Conservation (phyloP, 2,329 filamentous ascomycete species). For the Ophiostoma montium region DNA sequence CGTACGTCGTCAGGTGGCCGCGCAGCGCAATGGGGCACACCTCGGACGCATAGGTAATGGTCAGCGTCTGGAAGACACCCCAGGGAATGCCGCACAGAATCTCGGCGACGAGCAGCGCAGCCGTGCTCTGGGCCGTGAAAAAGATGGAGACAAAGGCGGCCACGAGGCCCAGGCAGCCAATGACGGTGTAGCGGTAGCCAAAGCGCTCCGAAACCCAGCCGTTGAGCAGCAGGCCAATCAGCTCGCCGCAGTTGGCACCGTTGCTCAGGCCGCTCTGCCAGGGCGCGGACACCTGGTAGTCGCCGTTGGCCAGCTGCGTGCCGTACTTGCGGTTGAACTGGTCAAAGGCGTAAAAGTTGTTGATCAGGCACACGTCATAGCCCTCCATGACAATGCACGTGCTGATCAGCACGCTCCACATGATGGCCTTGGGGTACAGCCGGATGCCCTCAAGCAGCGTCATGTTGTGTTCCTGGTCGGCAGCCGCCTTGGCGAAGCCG, state of each 20-base stretch:
- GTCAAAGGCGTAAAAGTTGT: conserved; percentile 50
- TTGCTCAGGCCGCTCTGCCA: conserved; percentile 48
- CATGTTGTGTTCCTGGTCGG: conserved; percentile 54
- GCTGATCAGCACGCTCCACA: conserved; percentile 75
- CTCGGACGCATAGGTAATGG: conserved; percentile 54
- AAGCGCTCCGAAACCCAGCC: conserved; percentile 53
- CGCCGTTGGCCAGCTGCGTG: conserved; percentile 27
- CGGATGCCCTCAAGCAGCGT: conserved; percentile 61
- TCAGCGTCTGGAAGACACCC: conserved; percentile 26
- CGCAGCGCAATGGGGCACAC: conserved; percentile 60
- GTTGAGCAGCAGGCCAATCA: conserved; percentile 52
- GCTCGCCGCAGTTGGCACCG: conserved; percentile 45
- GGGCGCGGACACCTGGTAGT: conserved; percentile 41
- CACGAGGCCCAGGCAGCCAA: conserved; percentile 39
- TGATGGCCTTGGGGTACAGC: conserved; percentile 76
- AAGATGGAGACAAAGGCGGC: conserved; percentile 47
- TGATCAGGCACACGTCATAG: conserved; percentile 69
- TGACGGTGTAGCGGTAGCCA: conserved; percentile 52
- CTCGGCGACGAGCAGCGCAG: conserved; percentile 44
- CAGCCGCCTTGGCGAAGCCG: conserved; percentile 33
- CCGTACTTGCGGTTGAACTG: conserved; percentile 47
- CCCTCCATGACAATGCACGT: conserved; percentile 88
- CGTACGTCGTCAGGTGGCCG: conserved; percentile 58
- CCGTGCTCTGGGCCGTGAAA: conserved; percentile 48
- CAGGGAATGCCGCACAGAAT: conserved; percentile 43